Base-by-base conservation (phyloP, 371 early-diverging fungal genomes). In the Coemansia sp. region DNA sequence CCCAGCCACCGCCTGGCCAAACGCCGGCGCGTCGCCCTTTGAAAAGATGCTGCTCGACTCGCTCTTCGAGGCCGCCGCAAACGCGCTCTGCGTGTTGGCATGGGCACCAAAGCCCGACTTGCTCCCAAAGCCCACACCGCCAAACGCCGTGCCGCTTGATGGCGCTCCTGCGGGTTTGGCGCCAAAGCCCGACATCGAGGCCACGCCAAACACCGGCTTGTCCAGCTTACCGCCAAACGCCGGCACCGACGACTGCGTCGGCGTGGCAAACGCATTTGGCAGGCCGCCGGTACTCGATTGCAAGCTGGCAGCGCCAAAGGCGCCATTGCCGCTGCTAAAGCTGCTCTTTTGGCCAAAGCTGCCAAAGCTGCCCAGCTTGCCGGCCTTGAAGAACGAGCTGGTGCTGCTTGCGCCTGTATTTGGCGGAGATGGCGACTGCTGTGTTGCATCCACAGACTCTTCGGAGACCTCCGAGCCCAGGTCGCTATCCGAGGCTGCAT, bases 121-220 rank as follows among this genome's bases (percentile, higher is more conserved):
- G 5, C 57, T 40, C 35, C 12, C 26, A 9, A 35, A 56, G 31
- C 34, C 36, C 35, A 48, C 47, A 7, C 54, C 11, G 54, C 39
- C 6, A 20, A n/a, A 5, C 9, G n/a, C 16, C 12, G 10, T n/a
- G 35, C 51, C 39, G 11, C 55, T 40, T 4, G 20, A 55, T 4
- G 36, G 43, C 7, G 26, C n/a, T 31, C 35, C 42, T 26, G 56
- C 3, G 38, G 42, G 40, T 2, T 14, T 51, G 42, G 49, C 49
- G 30, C 55, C 66, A 47, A 52, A 60, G 11, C 57, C 53, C 5
- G 70, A 61, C 65, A 65, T 65, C 11, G 70, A 69, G 2, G 54
- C 52, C 8, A 69, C 62, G 8, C 70, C 70, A 61, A 69, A 69
- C 16, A 57, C 70, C 9, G 70, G 70, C 20, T 65, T 61, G 31